Evolutionary conservation across 1,284 basidiomycete genomes (phyloP).

Genomic region (Microbotryum violaceum): DNA sequence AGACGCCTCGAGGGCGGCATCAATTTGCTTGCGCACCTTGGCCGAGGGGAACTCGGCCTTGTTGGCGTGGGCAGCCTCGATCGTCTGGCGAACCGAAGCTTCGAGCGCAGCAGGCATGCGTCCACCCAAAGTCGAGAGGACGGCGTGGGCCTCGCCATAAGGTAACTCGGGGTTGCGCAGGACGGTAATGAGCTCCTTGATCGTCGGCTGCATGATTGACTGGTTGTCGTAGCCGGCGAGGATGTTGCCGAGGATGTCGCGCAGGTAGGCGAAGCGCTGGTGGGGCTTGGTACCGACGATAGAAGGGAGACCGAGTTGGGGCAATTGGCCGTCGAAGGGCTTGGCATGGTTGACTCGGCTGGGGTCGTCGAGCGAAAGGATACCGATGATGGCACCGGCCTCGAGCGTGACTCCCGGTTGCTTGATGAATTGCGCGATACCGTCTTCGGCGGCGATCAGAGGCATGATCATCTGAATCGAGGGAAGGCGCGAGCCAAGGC

Average conservation of each 20-base stretch:
- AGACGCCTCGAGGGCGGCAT: constrained; percentile 75
- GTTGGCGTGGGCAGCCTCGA: constrained; percentile 68
- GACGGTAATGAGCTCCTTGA: constrained; percentile 72
- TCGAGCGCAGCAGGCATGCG: constrained; percentile 90
- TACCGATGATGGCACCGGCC: constrained; percentile 97
- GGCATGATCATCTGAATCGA: constrained; percentile 80
- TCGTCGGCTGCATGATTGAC: constrained; percentile 68
- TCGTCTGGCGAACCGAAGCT: constrained; percentile 67
- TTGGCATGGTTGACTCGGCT: constrained; percentile 95
- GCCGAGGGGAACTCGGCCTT: constrained; percentile 74
- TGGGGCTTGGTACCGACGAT: constrained; percentile 86
- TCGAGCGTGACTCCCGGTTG: constrained; percentile 93
- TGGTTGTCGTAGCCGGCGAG: constrained; percentile 93
- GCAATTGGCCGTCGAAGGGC: constrained; percentile 90
- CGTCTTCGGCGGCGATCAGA: constrained; percentile 90
- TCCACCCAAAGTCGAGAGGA: constrained; percentile 82
- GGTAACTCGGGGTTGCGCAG: constrained; percentile 80
- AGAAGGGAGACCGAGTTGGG: constrained; percentile 72
- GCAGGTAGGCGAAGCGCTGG: constrained; percentile 71
- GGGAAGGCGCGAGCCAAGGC: background rate
- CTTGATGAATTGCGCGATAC: constrained; percentile 93
- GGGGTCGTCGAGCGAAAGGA: constrained; percentile 93
- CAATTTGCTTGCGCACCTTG: constrained; percentile 50
- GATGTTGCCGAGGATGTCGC: constrained; percentile 80
- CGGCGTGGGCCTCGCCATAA: constrained; percentile 74